Conservation (phyloP, 2,329 filamentous ascomycete genomes). For the Gnomoniopsis sp. region DNA sequence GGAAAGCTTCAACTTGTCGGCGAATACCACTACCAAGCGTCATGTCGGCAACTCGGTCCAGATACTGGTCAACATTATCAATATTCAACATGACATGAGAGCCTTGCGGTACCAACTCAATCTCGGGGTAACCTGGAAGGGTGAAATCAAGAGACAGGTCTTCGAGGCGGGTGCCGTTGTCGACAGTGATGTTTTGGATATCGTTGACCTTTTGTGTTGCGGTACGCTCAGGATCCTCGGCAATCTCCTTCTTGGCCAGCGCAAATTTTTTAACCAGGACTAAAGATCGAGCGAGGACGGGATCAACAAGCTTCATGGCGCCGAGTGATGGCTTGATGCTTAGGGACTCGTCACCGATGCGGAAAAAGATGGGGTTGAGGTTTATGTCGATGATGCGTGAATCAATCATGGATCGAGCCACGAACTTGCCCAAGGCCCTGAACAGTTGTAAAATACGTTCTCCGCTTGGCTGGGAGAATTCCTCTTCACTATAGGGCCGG, state of each 20-base stretch:
- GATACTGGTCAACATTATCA: slow-evolving; percentile 84
- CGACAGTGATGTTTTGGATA: slow-evolving; percentile 67
- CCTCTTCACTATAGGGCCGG: slow-evolving; percentile 79
- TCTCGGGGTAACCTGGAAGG: slow-evolving; percentile 81
- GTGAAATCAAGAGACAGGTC: slow-evolving; percentile 94
- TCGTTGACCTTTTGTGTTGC: slow-evolving; percentile 68
- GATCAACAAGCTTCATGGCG: slow-evolving; percentile 85
- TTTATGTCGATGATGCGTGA: slow-evolving; percentile 96
- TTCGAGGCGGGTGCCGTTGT: slow-evolving; percentile 69
- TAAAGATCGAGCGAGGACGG: slow-evolving; percentile 79
- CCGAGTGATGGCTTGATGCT: slow-evolving; percentile 79
- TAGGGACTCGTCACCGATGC: slow-evolving; percentile 70
- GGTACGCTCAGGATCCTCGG: slow-evolving; percentile 65
- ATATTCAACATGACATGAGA: slow-evolving; percentile 75
- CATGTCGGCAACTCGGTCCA: slow-evolving; percentile 87
- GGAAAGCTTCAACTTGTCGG: slow-evolving; percentile 87
- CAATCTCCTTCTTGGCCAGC: slow-evolving; percentile 74
- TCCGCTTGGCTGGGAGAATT: slow-evolving; percentile 71
- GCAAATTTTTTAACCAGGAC: slow-evolving; percentile 85
- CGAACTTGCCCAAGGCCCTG: slow-evolving; percentile 93
- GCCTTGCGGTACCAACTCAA: slow-evolving; percentile 77
- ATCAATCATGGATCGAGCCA: slow-evolving; percentile 96
- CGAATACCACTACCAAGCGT: slow-evolving; percentile 87
- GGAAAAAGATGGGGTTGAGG: slow-evolving; percentile 97
- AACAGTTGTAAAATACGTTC: slow-evolving; percentile 86